phyloP scores from a whole-genome alignment of 192 early-diverging fungal species.

The Paraglomus occultum region DNA sequence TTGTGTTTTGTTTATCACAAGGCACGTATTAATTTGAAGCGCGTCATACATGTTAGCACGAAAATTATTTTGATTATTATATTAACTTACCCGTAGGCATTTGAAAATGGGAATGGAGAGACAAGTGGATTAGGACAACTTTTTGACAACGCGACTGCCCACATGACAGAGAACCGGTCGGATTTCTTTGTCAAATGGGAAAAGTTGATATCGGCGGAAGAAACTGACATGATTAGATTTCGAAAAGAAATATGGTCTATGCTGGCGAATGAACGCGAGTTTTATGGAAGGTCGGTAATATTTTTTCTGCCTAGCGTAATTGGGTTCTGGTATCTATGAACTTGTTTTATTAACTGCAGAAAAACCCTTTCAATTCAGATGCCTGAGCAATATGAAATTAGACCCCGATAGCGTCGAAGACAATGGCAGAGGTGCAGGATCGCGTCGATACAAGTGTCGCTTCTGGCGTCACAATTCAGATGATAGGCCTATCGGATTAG shows the following conservation, averaged over 20 bases:
- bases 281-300: slow-evolving; percentile 34
- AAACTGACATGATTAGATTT: slow-evolving; percentile 59
- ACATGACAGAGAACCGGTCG: slow-evolving; percentile 56
- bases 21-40: background rate
- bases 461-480: background rate
- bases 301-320: slow-evolving; percentile 29
- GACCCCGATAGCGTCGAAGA: background rate
- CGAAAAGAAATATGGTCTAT: slow-evolving; percentile 72
- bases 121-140: slow-evolving; percentile 55
- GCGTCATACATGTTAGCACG: too few relatives aligned
- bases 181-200: slow-evolving; percentile 82
- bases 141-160: slow-evolving; percentile 63
- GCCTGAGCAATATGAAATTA: slow-evolving; percentile 14
- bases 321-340: slow-evolving; percentile 9
- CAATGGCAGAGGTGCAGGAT: background rate
- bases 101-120: slow-evolving; percentile 64
- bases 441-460: slow-evolving; percentile 6
- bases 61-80: too few relatives aligned
- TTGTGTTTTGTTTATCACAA: slow-evolving; percentile 74
- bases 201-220: slow-evolving; percentile 70
- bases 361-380: slow-evolving; percentile 21
- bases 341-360: slow-evolving; percentile 1
- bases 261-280: slow-evolving; percentile 48
- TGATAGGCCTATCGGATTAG: slow-evolving; percentile 38
- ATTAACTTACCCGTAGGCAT: slow-evolving; percentile 3